Percentiles rank a stretch among this genome's conserved stretches.
phyloP scores from a whole-genome alignment of 495 filamentous ascomycete species.

The Poronia punctata region DNA sequence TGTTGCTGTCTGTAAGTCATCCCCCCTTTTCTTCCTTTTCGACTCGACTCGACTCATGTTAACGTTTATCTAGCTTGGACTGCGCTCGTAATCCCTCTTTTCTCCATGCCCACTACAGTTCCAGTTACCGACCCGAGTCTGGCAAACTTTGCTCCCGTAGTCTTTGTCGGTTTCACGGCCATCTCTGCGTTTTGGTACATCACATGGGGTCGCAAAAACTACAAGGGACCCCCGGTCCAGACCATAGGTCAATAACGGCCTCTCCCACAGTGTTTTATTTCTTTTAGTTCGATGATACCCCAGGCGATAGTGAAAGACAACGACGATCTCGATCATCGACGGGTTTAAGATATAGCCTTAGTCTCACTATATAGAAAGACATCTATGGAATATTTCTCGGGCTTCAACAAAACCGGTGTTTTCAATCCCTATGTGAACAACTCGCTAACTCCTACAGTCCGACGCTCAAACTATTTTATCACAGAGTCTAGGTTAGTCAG shows the following conservation, averaged over 20 bases:
- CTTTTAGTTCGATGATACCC: slow-evolving; percentile 6
- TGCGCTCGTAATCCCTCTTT: slow-evolving; percentile 54
- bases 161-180: slow-evolving; percentile 53
- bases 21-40: neutral
- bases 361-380: neutral
- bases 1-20: slow-evolving; percentile 45
- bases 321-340: too few relatives aligned
- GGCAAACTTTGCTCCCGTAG: slow-evolving; percentile 63
- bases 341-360: slow-evolving; percentile 3
- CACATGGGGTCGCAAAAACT: slow-evolving; percentile 58
- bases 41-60: slow-evolving; percentile 6
- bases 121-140: slow-evolving; percentile 51
- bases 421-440: too few relatives aligned
- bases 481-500: neutral
- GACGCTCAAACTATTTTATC: too few relatives aligned
- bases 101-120: slow-evolving; percentile 56
- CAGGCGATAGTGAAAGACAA: neutral
- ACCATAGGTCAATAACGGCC: too few relatives aligned
- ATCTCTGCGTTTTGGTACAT: slow-evolving; percentile 39
- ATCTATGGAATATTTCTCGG: neutral
- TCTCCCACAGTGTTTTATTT: too few relatives aligned
- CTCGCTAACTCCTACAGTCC: too few relatives aligned
- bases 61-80: slow-evolving; percentile 46
- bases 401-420: too few relatives aligned
- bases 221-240: slow-evolving; percentile 61